Percentiles rank a stretch among this genome's conserved stretches.
These are phyloP conservation scores for Leccinum subgranulosum DNA, from an alignment of 768 basidiomycete species.

Conservation along the genomic window DNA sequence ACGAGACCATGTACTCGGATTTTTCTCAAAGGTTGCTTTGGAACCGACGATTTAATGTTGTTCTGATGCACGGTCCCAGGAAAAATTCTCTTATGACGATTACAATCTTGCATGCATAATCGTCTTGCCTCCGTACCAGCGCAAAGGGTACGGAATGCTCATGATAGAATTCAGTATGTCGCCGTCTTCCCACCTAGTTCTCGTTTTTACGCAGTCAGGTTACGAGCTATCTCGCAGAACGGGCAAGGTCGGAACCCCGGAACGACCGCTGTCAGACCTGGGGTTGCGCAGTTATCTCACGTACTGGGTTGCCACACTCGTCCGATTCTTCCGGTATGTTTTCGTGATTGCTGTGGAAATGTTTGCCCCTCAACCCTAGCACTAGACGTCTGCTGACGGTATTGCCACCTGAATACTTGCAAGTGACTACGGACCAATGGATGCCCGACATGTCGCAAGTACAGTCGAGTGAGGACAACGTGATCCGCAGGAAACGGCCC, in stretches of 20 bases:
- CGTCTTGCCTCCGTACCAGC: slow-evolving; percentile 89
- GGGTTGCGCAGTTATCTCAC: slow-evolving; percentile 88
- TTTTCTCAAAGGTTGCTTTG: slow-evolving; percentile 56
- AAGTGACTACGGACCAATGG: slow-evolving; percentile 42
- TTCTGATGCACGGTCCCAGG: slow-evolving; percentile 40
- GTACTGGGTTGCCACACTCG: slow-evolving; percentile 79
- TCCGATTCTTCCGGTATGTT: slow-evolving; percentile 77
- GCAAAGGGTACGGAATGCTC: slow-evolving; percentile 87
- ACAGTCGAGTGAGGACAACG: slow-evolving; percentile 33
- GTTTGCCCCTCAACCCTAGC: neutral
- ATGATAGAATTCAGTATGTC: slow-evolving; percentile 97
- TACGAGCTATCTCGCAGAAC: slow-evolving; percentile 86
- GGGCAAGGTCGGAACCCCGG: slow-evolving; percentile 85
- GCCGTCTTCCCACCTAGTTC: neutral
- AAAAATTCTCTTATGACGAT: slow-evolving; percentile 94
- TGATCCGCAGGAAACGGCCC: slow-evolving; percentile 41
- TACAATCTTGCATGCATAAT: slow-evolving; percentile 98
- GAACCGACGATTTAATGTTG: neutral
- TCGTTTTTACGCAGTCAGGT: slow-evolving; percentile 44
- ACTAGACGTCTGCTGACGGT: slow-evolving; percentile 56
- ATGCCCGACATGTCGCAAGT: slow-evolving; percentile 39
- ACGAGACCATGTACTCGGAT: slow-evolving; percentile 76
- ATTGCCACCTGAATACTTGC: slow-evolving; percentile 50
- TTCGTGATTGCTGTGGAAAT: neutral
- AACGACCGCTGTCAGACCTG: slow-evolving; percentile 91